These are phyloP conservation scores for Torrubiella hemipterigena DNA, from an alignment of 2,329 filamentous ascomycete genomes.

Conservation along the genomic window DNA sequence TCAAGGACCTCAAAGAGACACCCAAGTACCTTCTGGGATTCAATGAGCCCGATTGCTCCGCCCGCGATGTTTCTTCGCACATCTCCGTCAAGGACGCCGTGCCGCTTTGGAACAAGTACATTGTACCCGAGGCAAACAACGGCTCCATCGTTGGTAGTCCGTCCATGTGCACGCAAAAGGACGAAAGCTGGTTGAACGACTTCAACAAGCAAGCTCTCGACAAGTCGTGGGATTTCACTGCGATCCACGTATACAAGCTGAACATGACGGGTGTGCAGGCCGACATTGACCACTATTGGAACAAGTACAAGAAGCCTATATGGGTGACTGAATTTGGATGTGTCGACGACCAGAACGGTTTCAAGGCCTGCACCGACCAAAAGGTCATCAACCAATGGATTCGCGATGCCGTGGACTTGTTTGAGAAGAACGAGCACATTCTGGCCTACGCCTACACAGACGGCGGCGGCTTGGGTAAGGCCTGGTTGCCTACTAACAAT, in stretches of 20 bases:
- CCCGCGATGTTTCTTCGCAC: constrained; percentile 7
- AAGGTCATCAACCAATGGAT: constrained; percentile 8
- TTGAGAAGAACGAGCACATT: constrained; percentile 8
- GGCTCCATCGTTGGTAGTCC: constrained; percentile 36
- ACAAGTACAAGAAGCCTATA: constrained; percentile 9
- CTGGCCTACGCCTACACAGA: constrained; percentile 9
- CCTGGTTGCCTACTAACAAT: constrained; percentile 6
- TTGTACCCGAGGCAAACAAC: constrained; percentile 58
- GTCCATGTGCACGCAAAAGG: constrained; percentile 48
- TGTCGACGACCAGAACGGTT: constrained; percentile 7
- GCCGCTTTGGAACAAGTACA: constrained; percentile 37
- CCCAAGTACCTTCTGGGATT: constrained; percentile 7
- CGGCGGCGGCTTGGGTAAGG: constrained; percentile 6
- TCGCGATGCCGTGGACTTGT: constrained; percentile 6
- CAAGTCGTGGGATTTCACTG: constrained; percentile 8
- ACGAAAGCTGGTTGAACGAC: constrained; percentile 9
- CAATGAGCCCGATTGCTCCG: constrained; percentile 9
- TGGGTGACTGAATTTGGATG: constrained; percentile 9
- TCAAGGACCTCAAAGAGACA: constrained; percentile 5
- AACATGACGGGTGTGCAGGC: constrained; percentile 8
- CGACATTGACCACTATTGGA: constrained; percentile 9
- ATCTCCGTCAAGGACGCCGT: constrained; percentile 19
- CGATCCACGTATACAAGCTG: constrained; percentile 9
- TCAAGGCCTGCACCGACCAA: constrained; percentile 7
- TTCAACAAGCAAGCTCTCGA: constrained; percentile 6